These are phyloP conservation scores for Eucalyptus sp. DNA, from an alignment of 345 rosid species.

Conservation along the genomic window DNA sequence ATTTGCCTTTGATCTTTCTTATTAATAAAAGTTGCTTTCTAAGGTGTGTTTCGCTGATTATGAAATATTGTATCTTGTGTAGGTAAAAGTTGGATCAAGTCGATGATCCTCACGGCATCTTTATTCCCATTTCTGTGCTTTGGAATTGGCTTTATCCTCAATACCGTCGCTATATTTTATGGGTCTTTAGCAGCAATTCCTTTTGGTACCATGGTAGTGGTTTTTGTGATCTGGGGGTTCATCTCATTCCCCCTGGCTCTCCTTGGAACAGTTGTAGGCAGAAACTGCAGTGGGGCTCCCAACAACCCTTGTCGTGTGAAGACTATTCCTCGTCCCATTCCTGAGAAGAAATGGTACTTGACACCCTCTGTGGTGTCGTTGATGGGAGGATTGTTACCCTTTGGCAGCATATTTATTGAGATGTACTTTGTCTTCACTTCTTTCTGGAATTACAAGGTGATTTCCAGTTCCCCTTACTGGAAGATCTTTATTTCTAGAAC, in stretches of 20 bases:
- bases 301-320: constrained; percentile 95
- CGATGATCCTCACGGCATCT: constrained; percentile 92
- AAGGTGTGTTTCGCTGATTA: background rate
- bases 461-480: background rate
- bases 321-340: constrained; percentile 94
- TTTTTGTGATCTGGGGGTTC: constrained; percentile 87
- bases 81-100: constrained; percentile 95
- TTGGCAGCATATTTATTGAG: constrained; percentile 95
- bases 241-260: constrained; percentile 93
- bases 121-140: constrained; percentile 90
- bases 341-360: constrained; percentile 95
- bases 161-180: constrained; percentile 85
- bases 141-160: constrained; percentile 76
- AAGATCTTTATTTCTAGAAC: background rate
- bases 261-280: constrained; percentile 89
- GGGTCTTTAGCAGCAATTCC: constrained; percentile 96
- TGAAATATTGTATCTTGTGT: background rate
- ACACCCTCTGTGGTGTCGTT: constrained; percentile 84
- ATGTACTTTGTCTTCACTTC: constrained; percentile 98
- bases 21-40: background rate
- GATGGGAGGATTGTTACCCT: constrained; percentile 92
- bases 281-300: constrained; percentile 94
- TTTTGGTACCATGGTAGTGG: constrained; percentile 92
- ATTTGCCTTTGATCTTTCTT: background rate
- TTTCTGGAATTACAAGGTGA: constrained; percentile 98